A percentile compares a stretch with the other conserved stretches of the same genome.
phyloP scores from a whole-genome alignment of 345 rosid species.

The Corchorus olitorius region DNA sequence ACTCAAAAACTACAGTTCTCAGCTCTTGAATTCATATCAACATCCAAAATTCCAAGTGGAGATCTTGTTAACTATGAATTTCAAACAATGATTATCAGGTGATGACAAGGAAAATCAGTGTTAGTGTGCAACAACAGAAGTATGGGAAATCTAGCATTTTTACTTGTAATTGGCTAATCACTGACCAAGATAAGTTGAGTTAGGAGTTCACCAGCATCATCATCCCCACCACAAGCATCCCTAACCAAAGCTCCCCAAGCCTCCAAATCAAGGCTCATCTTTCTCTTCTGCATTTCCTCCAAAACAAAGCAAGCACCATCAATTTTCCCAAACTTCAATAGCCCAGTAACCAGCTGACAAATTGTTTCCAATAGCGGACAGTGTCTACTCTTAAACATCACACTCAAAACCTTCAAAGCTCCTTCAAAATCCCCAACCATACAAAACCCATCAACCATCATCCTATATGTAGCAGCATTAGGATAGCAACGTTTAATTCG shows the following conservation, averaged over 20 bases:
- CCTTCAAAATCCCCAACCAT: constrained; percentile 62
- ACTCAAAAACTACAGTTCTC: neutral
- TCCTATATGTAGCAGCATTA: constrained; percentile 86
- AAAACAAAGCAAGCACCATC: constrained; percentile 68
- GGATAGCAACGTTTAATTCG: constrained; percentile 75
- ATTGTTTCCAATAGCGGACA: constrained; percentile 63
- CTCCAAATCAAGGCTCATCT: constrained; percentile 45
- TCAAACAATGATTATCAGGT: too few species aligned
- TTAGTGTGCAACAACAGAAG: neutral
- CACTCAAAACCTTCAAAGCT: constrained; percentile 69
- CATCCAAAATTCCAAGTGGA: too few species aligned
- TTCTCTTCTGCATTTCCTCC: constrained; percentile 76
- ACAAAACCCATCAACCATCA: constrained; percentile 83
- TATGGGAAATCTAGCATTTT: neutral
- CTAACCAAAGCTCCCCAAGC: constrained; percentile 59
- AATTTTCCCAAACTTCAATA: constrained; percentile 52
- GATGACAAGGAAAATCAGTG: neutral
- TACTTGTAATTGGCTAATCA: neutral
- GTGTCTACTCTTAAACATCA: constrained; percentile 67
- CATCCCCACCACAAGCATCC: constrained; percentile 40
- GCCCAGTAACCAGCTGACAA: constrained; percentile 50
- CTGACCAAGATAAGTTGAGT: constrained; percentile 38
- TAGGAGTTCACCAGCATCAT: constrained; percentile 39
- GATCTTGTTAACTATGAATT: neutral
- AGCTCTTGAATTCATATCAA: neutral